A percentile compares a stretch with the other conserved stretches of the same genome.
These are phyloP conservation scores for Elaeis oleifera DNA, from an alignment of 202 grass and related monocot species.

Conservation along the genomic window DNA sequence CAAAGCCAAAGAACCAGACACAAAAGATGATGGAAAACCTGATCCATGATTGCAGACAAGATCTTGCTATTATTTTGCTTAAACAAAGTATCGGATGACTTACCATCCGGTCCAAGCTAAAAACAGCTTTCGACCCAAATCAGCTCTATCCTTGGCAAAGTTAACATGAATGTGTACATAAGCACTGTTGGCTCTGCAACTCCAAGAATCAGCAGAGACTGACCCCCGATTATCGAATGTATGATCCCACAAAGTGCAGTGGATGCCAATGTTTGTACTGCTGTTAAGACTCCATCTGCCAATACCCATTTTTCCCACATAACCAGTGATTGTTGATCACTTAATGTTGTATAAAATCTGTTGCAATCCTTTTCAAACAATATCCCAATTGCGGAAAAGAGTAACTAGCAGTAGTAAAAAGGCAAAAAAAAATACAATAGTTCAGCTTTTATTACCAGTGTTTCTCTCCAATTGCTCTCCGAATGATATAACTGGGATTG, in stretches of 20 bases:
- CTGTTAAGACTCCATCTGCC: slow-evolving; percentile 79
- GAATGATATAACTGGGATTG: slow-evolving; percentile 97
- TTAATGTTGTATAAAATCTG: too few species aligned
- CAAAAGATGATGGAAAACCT: too few species aligned
- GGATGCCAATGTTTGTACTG: slow-evolving; percentile 94
- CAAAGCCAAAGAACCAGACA: background rate
- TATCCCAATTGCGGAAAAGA: too few species aligned
- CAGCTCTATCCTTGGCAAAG: slow-evolving; percentile 75
- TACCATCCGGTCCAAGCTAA: slow-evolving; percentile 93
- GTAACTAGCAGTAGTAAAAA: too few species aligned
- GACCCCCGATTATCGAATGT: slow-evolving; percentile 84
- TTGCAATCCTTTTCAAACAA: too few species aligned
- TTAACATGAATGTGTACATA: slow-evolving; percentile 99
- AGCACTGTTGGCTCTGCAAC: slow-evolving; percentile 92
- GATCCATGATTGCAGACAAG: too few species aligned
- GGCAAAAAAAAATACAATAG: background rate
- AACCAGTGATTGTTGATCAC: too few species aligned
- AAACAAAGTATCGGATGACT: background rate
- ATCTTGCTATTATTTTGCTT: too few species aligned
- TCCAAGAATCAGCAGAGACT: slow-evolving; percentile 87
- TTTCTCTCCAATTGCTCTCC: slow-evolving; percentile 92
- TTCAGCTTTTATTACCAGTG: slow-evolving; percentile 43
- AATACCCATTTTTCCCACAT: background rate
- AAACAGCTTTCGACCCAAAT: slow-evolving; percentile 63
- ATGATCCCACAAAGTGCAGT: slow-evolving; percentile 88